Percentiles rank a stretch among this genome's conserved stretches.
phyloP scores from a whole-genome alignment of 83 land plant genomes.

The Thuja plicata region DNA sequence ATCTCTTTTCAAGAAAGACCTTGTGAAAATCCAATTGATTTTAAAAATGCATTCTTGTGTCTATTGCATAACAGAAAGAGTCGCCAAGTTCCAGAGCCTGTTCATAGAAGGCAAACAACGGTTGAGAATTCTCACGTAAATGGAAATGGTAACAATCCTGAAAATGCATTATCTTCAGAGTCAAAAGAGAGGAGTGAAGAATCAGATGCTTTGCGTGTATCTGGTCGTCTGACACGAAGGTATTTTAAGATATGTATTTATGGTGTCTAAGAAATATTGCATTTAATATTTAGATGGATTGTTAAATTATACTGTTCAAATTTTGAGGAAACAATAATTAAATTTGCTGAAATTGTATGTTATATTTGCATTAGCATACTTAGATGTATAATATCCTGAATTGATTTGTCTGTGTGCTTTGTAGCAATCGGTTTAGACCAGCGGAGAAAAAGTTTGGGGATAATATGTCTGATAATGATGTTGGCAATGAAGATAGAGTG shows the following conservation, averaged over 20 bases:
- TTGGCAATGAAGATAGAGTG: not conserved
- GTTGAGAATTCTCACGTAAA: slow-evolving; percentile 11
- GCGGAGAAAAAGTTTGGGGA: not conserved
- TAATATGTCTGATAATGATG: slow-evolving; percentile 9
- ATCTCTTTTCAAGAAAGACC: not conserved
- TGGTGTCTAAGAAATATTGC: not conserved
- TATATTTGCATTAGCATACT: not conserved
- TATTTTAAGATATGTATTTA: not conserved
- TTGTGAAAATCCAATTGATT: not conserved
- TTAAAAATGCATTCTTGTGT: not conserved
- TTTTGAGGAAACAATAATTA: not conserved
- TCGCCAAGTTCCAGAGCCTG: not conserved
- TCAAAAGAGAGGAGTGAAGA: slow-evolving; percentile 9
- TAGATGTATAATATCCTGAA: slow-evolving; percentile 2
- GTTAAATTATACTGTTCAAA: not conserved
- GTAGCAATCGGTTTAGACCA: slow-evolving; percentile 8
- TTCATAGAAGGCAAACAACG: not conserved
- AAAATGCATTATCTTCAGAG: slow-evolving; percentile 4
- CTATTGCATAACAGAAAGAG: not conserved
- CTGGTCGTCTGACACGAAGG: slow-evolving; percentile 17
- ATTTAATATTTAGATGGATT: not conserved
- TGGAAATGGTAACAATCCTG: slow-evolving; percentile 5
- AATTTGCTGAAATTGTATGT: not conserved
- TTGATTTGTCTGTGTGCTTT: not conserved
- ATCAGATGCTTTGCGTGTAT: not conserved